Percentiles rank a stretch among this genome's conserved stretches.
These are phyloP conservation scores for Euphorbia celastroides DNA, from an alignment of 441 rosid species.

Conservation along the genomic window DNA sequence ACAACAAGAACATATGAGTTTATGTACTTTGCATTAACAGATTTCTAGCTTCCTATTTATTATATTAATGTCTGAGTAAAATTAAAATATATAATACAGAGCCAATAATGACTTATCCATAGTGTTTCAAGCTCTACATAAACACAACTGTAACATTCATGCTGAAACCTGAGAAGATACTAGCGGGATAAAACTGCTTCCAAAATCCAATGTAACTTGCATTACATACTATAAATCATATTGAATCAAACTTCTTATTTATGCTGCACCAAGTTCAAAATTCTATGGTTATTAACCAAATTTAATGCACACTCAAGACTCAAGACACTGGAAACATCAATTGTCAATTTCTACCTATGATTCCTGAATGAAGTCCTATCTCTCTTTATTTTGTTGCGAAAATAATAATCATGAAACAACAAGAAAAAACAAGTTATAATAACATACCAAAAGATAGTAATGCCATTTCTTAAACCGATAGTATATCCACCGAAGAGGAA, in stretches of 20 bases:
- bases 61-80: too few species aligned
- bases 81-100: neutral
- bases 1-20: constrained; percentile 13
- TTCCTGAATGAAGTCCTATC: neutral
- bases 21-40: neutral
- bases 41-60: too few species aligned
- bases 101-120: too few species aligned
- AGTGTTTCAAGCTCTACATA: too few species aligned
- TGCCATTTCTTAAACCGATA: constrained; percentile 97
- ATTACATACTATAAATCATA: neutral
- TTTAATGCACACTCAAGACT: neutral
- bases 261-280: neutral
- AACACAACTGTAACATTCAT: too few species aligned
- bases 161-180: neutral
- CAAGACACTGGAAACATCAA: neutral
- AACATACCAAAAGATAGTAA: constrained; percentile 89
- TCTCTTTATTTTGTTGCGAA: neutral
- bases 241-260: neutral
- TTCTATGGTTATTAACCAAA: neutral
- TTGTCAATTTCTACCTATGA: neutral
- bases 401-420: neutral
- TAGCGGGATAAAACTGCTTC: constrained; percentile 5
- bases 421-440: neutral
- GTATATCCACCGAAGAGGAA: constrained; percentile 96
- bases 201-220: neutral